These are phyloP conservation scores for Nemania sp. DNA, from an alignment of 2,329 filamentous ascomycete genomes.

Conservation along the genomic window DNA sequence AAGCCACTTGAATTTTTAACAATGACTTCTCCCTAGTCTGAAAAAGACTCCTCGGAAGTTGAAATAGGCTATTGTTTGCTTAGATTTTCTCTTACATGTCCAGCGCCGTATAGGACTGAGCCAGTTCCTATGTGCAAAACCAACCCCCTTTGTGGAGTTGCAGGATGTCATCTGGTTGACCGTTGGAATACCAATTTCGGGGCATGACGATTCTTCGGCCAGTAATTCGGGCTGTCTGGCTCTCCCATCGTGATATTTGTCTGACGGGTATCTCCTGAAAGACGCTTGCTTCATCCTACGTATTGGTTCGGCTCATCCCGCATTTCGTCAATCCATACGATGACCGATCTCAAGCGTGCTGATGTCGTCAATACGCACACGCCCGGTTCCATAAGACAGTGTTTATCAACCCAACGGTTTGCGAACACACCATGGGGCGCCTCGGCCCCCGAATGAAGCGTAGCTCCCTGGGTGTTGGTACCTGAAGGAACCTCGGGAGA, in stretches of 20 bases:
- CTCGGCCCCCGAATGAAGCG: constrained; percentile 19
- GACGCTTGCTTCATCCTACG: not conserved
- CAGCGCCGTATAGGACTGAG: not conserved
- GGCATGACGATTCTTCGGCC: no score
- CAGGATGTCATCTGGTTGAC: not conserved
- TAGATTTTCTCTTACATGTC: not conserved
- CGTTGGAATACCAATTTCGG: not conserved
- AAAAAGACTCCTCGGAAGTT: not conserved
- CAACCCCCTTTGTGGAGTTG: not conserved
- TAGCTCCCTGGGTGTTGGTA: not conserved
- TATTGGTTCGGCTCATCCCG: constrained; percentile 25
- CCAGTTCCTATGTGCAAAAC: not conserved
- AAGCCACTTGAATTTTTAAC: not conserved
- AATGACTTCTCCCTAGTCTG: not conserved
- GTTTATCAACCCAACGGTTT: constrained; percentile 14
- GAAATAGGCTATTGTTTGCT: not conserved
- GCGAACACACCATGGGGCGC: constrained; percentile 24
- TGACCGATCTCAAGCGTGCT: constrained; percentile 23
- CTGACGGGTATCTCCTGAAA: not conserved
- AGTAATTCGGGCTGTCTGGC: no score
- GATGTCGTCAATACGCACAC: constrained; percentile 19
- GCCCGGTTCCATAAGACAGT: constrained; percentile 3
- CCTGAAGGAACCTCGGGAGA: not conserved
- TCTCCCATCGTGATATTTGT: not conserved
- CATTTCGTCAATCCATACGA: constrained; percentile 21